phyloP scores from a whole-genome alignment of 805 yeast genomes.

The Ogataea henricii region DNA sequence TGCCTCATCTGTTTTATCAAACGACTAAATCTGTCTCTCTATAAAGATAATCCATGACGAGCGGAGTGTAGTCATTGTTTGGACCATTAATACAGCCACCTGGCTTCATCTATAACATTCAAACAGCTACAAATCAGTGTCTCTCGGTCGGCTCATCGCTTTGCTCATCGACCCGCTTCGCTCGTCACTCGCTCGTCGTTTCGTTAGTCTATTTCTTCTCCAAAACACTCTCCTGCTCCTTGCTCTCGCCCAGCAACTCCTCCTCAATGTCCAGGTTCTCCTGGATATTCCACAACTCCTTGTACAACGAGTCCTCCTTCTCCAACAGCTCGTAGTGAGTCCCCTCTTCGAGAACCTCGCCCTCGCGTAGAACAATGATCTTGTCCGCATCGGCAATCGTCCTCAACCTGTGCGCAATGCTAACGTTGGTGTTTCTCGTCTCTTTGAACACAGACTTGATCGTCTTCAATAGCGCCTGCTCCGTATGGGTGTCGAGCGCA shows the following conservation, averaged over 20 bases:
- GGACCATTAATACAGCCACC: no score
- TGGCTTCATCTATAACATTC: no score
- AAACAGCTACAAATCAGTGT: no score
- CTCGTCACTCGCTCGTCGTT: not conserved
- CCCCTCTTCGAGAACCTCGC: slow-evolving; percentile 86
- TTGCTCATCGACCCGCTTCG: not conserved
- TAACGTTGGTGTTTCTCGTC: slow-evolving; percentile 68
- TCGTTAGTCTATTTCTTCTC: slow-evolving; percentile 1
- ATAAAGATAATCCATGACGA: no score
- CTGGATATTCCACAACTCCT: slow-evolving; percentile 88
- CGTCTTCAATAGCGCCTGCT: slow-evolving; percentile 76
- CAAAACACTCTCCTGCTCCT: slow-evolving; percentile 25
- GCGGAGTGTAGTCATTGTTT: no score
- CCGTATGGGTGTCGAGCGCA: slow-evolving; percentile 96
- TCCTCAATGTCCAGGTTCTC: slow-evolving; percentile 65
- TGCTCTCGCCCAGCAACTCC: slow-evolving; percentile 39
- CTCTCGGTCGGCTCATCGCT: no score
- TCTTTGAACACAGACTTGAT: slow-evolving; percentile 66
- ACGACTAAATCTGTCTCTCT: no score
- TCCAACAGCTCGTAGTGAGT: slow-evolving; percentile 65
- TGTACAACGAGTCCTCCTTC: slow-evolving; percentile 62
- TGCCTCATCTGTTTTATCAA: no score
- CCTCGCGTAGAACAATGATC: slow-evolving; percentile 82
- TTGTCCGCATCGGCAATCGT: slow-evolving; percentile 94
- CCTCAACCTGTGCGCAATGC: slow-evolving; percentile 91